A percentile compares a stretch with the other conserved stretches of the same genome.
Conservation (phyloP, 2,329 filamentous ascomycete species). For the Knufia petricola region DNA sequence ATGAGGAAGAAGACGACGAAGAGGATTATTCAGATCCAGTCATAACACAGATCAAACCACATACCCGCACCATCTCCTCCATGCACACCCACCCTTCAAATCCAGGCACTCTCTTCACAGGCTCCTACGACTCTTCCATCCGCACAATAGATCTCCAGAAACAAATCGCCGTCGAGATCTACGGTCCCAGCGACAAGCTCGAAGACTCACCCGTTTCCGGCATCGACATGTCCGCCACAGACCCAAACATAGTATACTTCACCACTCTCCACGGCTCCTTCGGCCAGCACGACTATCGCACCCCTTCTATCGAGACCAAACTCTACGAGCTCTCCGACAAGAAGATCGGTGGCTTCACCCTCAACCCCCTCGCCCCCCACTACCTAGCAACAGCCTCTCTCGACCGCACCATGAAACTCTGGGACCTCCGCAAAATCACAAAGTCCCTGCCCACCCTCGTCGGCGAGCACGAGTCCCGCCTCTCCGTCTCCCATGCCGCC, state of each 20-base stretch:
- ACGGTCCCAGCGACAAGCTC: slow-evolving; percentile 58
- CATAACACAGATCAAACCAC: slow-evolving; percentile 84
- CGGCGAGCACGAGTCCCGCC: slow-evolving; percentile 68
- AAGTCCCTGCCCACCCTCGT: slow-evolving; percentile 57
- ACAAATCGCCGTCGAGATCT: slow-evolving; percentile 69
- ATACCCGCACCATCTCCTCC: slow-evolving; percentile 76
- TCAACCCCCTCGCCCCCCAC: slow-evolving; percentile 71
- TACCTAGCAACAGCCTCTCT: slow-evolving; percentile 81
- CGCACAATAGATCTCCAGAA: slow-evolving; percentile 75
- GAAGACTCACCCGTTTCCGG: slow-evolving; percentile 74
- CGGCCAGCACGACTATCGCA: slow-evolving; percentile 69
- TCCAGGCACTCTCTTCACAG: slow-evolving; percentile 65
- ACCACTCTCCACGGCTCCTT: slow-evolving; percentile 75
- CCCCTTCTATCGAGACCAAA: slow-evolving; percentile 47
- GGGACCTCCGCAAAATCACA: slow-evolving; percentile 75
- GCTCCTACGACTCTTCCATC: slow-evolving; percentile 89
- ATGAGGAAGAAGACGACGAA: slow-evolving; percentile 59
- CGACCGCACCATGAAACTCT: slow-evolving; percentile 80
- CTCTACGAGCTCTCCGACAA: slow-evolving; percentile 73
- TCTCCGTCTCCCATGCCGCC: slow-evolving; percentile 86
- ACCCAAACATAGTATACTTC: slow-evolving; percentile 71
- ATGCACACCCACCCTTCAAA: slow-evolving; percentile 70
- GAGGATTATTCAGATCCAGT: slow-evolving; percentile 58
- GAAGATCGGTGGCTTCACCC: slow-evolving; percentile 88
- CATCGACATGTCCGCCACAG: slow-evolving; percentile 63